Evolutionary conservation across 2,329 filamentous ascomycete species (phyloP), one percentile per base, ranked within the genome.

Genomic region (Cephalotrichum gorgonifer): DNA sequence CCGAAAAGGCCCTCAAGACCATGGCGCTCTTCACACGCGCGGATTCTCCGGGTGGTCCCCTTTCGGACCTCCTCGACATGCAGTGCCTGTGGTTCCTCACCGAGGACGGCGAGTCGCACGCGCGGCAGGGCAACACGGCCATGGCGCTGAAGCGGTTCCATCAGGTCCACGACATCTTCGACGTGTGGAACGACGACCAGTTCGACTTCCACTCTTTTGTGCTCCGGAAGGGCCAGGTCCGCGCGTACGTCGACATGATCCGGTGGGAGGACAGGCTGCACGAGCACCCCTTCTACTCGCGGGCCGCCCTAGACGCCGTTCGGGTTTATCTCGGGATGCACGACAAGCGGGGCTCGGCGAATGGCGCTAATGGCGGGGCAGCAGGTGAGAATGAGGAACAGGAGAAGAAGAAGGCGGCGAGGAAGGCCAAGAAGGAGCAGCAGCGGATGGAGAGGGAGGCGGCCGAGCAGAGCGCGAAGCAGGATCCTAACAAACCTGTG

Each of bases 131-230:
- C 54, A 89, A 95, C 57, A 71, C 86, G 43, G 88, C 85, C 4
- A 75, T 96, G 51, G 91, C 94, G 0, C 73, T 98, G 48, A 98
- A 98, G 73, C 82, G 94, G 45, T 91, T 96, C 66, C 87, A 90
- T 55, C 76, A 87, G 22, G 79, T 98, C 50, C 84, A 85, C 64
- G 88, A 87, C 66, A 94, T 98, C 55, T 98, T 98, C 60, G 91
- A 97, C 56, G 82, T 88, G 20, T 98, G 93, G 93, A 86, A 95
- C 62, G 94, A 98, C 64, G 93, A 98, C 58, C 93, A 98, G 61
- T 96, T 97, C 59, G 93, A 98, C 64, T 98, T 98, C 73, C 94
- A 98, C 73, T 88, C 82, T 63, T 98, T 98, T 67, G 96, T 89
- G 20, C 73, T 98, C n/a, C 78, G 93, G 20, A 98, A 97, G 67